These are phyloP conservation scores for Solanum piurae DNA, from an alignment of 257 asterid species.

Conservation along the genomic window DNA sequence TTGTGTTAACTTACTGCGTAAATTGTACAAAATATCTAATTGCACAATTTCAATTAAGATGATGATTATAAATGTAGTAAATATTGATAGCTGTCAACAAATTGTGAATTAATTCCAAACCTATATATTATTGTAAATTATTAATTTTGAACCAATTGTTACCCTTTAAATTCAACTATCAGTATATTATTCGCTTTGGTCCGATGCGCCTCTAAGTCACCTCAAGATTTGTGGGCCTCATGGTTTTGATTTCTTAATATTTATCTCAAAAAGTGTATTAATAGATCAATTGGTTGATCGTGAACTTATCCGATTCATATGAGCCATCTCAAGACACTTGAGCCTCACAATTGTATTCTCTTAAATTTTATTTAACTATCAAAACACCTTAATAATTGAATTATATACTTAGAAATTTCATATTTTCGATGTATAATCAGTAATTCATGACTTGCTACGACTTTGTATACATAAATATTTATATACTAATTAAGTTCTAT, in stretches of 20 bases:
- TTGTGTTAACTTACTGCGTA: neutral
- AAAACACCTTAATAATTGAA: too few relatives aligned
- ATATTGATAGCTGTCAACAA: neutral
- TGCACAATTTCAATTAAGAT: neutral
- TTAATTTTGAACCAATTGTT: neutral
- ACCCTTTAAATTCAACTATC: neutral
- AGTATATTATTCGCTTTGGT: neutral
- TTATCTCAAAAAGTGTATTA: neutral
- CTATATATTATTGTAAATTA: neutral
- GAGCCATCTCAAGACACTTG: too few relatives aligned
- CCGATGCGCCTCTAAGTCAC: neutral
- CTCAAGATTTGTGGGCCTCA: neutral
- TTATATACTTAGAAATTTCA: too few relatives aligned
- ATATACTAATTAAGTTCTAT: neutral
- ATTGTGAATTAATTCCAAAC: neutral
- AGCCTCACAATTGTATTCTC: neutral
- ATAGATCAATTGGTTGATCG: too few relatives aligned
- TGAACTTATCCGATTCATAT: too few relatives aligned
- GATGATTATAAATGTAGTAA: neutral
- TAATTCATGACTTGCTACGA: neutral
- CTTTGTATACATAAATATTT: neutral
- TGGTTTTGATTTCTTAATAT: neutral
- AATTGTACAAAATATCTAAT: neutral
- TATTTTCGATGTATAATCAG: too few relatives aligned
- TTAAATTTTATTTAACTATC: neutral